Evolutionary conservation across 208 protist genomes (phyloP).

Genomic region (Leishmania amazonensis): DNA sequence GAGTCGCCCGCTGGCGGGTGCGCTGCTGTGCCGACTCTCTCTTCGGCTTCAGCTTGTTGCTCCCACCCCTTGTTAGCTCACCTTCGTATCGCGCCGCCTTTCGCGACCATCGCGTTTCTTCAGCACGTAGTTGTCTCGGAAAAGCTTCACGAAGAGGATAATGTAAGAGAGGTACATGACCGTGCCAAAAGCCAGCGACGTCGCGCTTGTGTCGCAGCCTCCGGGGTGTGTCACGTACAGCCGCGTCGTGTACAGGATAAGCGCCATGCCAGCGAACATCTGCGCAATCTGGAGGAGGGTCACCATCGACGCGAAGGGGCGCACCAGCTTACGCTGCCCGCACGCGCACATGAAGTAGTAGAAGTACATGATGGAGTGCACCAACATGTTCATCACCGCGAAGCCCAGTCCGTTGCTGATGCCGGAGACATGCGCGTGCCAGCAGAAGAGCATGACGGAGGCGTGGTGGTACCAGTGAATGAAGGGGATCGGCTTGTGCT

Average conservation of each 20-base stretch:
- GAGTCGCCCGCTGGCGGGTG: neutral
- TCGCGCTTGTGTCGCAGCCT: constrained; percentile 52
- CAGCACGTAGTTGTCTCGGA: constrained; percentile 46
- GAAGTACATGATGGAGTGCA: constrained; percentile 95
- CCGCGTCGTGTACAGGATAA: constrained; percentile 35
- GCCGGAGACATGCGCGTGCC: constrained; percentile 66
- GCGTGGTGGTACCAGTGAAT: constrained; percentile 95
- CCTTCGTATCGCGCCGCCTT: neutral
- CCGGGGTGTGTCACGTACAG: constrained; percentile 31
- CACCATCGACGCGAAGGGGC: constrained; percentile 80
- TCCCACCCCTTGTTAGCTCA: neutral
- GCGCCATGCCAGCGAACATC: constrained; percentile 75
- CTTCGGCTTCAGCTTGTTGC: neutral
- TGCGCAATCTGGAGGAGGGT: constrained; percentile 89
- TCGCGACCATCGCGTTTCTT: constrained; percentile 18
- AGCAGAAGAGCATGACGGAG: constrained; percentile 90
- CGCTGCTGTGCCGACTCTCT: neutral
- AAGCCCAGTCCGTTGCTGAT: constrained; percentile 74
- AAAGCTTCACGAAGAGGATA: constrained; percentile 86
- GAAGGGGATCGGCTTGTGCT: constrained; percentile 80
- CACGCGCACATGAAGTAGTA: constrained; percentile 90
- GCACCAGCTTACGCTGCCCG: constrained; percentile 54
- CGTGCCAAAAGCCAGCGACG: constrained; percentile 56
- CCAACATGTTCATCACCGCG: constrained; percentile 92
- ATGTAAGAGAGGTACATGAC: constrained; percentile 92